A percentile compares a stretch with the other conserved stretches of the same genome.
Conservation (phyloP, 2,329 filamentous ascomycete species). For the Curvularia sp. region DNA sequence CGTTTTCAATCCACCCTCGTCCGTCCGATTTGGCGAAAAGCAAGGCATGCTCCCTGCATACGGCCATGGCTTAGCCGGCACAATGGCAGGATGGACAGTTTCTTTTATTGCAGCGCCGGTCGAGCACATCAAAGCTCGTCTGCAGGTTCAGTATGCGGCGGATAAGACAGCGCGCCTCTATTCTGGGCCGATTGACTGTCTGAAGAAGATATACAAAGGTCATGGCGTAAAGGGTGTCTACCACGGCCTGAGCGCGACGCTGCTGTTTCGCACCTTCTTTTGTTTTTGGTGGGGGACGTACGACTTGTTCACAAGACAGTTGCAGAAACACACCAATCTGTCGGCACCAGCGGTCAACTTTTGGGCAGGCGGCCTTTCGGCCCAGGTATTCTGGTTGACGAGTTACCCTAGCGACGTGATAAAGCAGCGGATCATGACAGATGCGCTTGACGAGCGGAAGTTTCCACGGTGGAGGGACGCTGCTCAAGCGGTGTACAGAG, state of each 20-base stretch:
- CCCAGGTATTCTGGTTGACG: slow-evolving; percentile 93
- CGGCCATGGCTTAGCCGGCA: slow-evolving; percentile 87
- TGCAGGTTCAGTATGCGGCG: slow-evolving; percentile 92
- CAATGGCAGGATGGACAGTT: slow-evolving; percentile 87
- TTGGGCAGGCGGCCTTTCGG: slow-evolving; percentile 92
- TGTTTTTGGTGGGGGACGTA: slow-evolving; percentile 99
- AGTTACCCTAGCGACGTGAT: slow-evolving; percentile 92
- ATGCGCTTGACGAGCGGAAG: slow-evolving; percentile 72
- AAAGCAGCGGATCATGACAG: slow-evolving; percentile 97
- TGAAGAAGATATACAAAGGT: slow-evolving; percentile 62
- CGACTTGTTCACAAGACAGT: slow-evolving; percentile 76
- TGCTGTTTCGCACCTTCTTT: slow-evolving; percentile 91
- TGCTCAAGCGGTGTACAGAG: slow-evolving; percentile 75
- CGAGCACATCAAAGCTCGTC: slow-evolving; percentile 90
- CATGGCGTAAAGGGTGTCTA: slow-evolving; percentile 85
- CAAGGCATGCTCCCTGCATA: slow-evolving; percentile 69
- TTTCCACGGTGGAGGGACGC: slow-evolving; percentile 83
- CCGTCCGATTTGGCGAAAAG: slow-evolving; percentile 49
- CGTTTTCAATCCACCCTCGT: slow-evolving; percentile 70
- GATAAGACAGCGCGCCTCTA: slow-evolving; percentile 80
- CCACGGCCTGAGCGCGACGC: slow-evolving; percentile 82
- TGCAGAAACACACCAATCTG: slow-evolving; percentile 72
- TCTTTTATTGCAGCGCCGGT: slow-evolving; percentile 92
- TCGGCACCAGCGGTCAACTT: slow-evolving; percentile 88
- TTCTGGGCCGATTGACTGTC: slow-evolving; percentile 84